Conservation (phyloP, 75 land plant genomes). For the Chamaecyparis obtusa region DNA sequence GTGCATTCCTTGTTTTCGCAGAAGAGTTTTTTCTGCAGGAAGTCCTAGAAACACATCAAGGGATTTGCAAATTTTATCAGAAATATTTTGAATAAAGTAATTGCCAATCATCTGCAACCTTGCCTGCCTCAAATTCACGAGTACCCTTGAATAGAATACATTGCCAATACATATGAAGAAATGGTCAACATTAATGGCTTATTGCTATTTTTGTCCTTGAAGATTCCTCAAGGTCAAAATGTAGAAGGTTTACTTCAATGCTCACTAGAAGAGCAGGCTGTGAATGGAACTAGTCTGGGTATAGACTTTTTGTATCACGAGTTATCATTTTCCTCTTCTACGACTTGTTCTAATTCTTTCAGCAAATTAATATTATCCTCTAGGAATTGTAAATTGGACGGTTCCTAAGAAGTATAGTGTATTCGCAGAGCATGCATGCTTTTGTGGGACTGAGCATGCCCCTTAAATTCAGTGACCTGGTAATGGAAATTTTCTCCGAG, state of each 20-base stretch:
- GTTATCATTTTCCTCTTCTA: not conserved
- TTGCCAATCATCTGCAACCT: not conserved
- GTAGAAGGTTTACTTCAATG: not conserved
- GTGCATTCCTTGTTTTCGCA: not conserved
- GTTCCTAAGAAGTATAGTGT: not conserved
- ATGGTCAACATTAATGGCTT: not conserved
- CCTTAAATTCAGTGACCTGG: not conserved
- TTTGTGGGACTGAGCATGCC: not conserved
- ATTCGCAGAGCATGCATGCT: not conserved
- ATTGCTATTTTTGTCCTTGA: not conserved
- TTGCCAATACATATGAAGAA: not conserved
- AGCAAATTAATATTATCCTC: not conserved
- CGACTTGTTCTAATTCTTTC: not conserved
- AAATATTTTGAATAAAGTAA: constrained; percentile 1
- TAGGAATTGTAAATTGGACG: not conserved
- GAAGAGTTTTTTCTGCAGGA: not conserved
- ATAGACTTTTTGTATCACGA: not conserved
- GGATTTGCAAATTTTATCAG: not conserved
- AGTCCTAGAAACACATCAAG: not conserved
- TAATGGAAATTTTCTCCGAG: not conserved
- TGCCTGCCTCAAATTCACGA: not conserved
- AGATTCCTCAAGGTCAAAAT: not conserved
- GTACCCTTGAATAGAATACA: not conserved
- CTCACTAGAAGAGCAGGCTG: not conserved
- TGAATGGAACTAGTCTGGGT: not conserved